phyloP scores from a whole-genome alignment of 805 yeast genomes.

The Starmerella asiatica region DNA sequence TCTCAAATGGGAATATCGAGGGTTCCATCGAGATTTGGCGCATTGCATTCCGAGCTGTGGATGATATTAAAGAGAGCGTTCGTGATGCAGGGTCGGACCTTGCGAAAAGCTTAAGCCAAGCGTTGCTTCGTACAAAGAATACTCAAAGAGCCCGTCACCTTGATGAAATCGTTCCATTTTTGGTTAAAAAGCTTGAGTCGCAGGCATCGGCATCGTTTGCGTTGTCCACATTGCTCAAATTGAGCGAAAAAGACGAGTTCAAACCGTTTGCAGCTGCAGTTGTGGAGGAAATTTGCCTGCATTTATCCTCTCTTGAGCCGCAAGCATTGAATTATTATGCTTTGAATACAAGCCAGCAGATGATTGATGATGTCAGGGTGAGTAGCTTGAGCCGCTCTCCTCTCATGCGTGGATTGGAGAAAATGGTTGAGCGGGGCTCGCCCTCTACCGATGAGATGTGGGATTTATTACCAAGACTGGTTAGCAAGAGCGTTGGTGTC shows the following conservation, averaged over 20 bases:
- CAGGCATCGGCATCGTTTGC: conserved; percentile 37
- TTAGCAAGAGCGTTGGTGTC: conserved; percentile 64
- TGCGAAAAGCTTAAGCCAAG: conserved; percentile 35
- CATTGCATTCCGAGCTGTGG: conserved; percentile 78
- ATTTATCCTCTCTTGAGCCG: conserved; percentile 84
- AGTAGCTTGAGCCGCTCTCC: conserved; percentile 71
- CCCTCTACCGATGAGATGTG: conserved; percentile 18
- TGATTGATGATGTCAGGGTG: conserved; percentile 61
- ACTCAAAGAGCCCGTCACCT: conserved; percentile 2
- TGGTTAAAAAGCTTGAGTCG: conserved; percentile 4
- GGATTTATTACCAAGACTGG: conserved; percentile 35
- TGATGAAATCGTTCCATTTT: conserved; percentile 9
- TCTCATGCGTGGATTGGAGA: conserved; percentile 74
- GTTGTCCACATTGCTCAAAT: conserved; percentile 56
- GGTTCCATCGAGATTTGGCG: conserved; percentile 52
- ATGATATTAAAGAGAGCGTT: conserved; percentile 89
- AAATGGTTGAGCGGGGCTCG: conserved; percentile 42
- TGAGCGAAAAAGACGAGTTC: conserved; percentile 44
- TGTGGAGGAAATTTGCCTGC: conserved; percentile 49
- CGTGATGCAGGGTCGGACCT: conserved; percentile 63
- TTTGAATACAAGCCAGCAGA: conserved; percentile 44
- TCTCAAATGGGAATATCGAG: conserved; percentile 29
- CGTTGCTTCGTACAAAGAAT: conserved; percentile 4
- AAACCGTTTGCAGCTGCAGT: conserved; percentile 57
- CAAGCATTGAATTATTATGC: conserved; percentile 76